These are phyloP conservation scores for Panicum hallii DNA, from an alignment of 202 grass and related monocot species.

Conservation along the genomic window DNA sequence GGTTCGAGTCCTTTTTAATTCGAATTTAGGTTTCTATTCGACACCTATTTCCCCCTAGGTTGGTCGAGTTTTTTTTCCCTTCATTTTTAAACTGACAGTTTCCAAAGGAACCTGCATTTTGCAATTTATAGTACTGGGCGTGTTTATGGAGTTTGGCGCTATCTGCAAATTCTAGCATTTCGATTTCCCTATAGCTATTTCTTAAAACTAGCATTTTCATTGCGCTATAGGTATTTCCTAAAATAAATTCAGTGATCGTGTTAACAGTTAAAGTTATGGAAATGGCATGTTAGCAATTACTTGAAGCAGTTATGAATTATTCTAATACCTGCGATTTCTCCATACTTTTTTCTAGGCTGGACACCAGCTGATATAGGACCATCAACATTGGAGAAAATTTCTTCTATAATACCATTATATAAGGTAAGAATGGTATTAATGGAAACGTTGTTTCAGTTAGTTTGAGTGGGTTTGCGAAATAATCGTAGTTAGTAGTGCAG, in stretches of 20 bases:
- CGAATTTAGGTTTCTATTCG: neutral
- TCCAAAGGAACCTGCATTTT: slow-evolving; percentile 22
- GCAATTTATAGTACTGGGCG: slow-evolving; percentile 17
- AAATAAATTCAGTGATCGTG: slow-evolving; percentile 7
- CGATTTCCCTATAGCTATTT: neutral
- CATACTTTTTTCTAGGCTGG: slow-evolving; percentile 64
- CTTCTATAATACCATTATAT: slow-evolving; percentile 61
- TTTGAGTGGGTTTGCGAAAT: slow-evolving; percentile 20
- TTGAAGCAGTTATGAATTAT: slow-evolving; percentile 27
- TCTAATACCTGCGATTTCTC: slow-evolving; percentile 33
- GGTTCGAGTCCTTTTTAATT: neutral
- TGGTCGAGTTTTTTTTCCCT: neutral
- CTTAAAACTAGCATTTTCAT: slow-evolving; percentile 36
- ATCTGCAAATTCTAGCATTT: slow-evolving; percentile 36
- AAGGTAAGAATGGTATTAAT: slow-evolving; percentile 55
- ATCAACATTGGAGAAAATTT: slow-evolving; percentile 73
- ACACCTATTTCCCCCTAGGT: neutral
- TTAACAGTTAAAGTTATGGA: slow-evolving; percentile 9
- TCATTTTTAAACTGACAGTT: neutral
- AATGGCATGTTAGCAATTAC: slow-evolving; percentile 13
- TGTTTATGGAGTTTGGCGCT: neutral
- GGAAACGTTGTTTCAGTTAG: slow-evolving; percentile 18
- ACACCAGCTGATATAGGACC: slow-evolving; percentile 87
- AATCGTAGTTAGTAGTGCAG: neutral
- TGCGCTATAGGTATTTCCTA: slow-evolving; percentile 20